These are phyloP conservation scores for Grifola frondosa DNA, from an alignment of 1,284 basidiomycete species.

Conservation along the genomic window DNA sequence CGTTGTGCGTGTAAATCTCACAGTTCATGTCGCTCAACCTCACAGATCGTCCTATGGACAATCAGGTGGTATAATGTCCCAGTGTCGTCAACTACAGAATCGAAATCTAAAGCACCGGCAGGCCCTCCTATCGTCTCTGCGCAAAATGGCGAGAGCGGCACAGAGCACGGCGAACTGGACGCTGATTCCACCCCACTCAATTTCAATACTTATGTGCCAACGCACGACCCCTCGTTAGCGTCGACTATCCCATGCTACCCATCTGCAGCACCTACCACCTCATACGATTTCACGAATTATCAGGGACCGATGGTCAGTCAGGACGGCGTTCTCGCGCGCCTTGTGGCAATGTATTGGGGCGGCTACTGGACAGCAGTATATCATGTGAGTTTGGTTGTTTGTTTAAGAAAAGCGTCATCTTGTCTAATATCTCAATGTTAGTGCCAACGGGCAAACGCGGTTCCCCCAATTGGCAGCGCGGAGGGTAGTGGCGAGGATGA, in stretches of 20 bases:
- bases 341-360: conserved; percentile 78
- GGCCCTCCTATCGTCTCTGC: conserved; percentile 14
- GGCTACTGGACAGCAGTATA: conserved; percentile 85
- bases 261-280: conserved; percentile 20
- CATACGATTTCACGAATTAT: conserved; percentile 28
- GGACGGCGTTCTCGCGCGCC: conserved; percentile 71
- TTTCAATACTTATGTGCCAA: conserved; percentile 67
- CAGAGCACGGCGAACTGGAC: conserved; percentile 26
- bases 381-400: conserved; percentile 44
- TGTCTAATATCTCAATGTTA: too few species aligned
- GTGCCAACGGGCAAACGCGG: too few species aligned
- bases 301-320: conserved; percentile 46
- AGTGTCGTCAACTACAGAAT: conserved; percentile 34
- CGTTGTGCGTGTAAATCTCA: conserved; percentile 50
- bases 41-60: neutral
- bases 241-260: conserved; percentile 28
- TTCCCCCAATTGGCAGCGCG: conserved; percentile 6
- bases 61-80: conserved; percentile 76
- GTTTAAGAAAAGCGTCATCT: too few species aligned
- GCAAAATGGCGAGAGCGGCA: conserved; percentile 17
- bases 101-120: conserved; percentile 11
- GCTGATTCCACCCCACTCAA: conserved; percentile 59
- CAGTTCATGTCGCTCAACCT: conserved; percentile 1
- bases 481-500: conserved; percentile 3
- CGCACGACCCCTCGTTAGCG: conserved; percentile 60